Base-by-base conservation (phyloP, 306 rosid genomes). In the Prosopis cineraria region DNA sequence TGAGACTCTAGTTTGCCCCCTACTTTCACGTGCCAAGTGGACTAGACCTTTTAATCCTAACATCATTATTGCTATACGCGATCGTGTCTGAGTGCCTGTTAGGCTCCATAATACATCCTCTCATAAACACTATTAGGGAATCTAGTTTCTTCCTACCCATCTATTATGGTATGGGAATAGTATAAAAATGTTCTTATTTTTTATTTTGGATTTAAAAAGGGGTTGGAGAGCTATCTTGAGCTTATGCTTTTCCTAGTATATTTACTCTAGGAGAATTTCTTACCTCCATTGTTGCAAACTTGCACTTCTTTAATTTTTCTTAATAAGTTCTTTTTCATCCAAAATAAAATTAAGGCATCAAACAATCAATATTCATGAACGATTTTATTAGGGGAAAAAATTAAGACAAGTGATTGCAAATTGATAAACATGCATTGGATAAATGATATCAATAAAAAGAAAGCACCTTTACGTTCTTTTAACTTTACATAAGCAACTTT, bases 401-500 rank as follows among this genome's bases (percentile, higher is more conserved):
- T 31, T 5, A 70, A 47, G 16, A 47, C 29, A 4, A 30, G 24
- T 48, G 44, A 50, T 25, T 52, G 12, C 29, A 52, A 52, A 65
- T 33, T 37, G 34, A 44, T 45, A 48, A 71, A 56, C 70, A 67
- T n/a, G 14, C 17, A 40, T 41, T 24, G 53, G 53, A 68, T 24
- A 44, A 68, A 22, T 2, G 12, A 24, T 68, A 24, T 41, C 20
- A 41, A 68, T 34, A 41, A 41, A 68, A 68, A 40, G 47, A 24
- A 70, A 69, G 60, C 44, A 87, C 82, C 86, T 91, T 83, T 80
- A 73, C 84, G 62, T 30, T 82, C 89, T 79, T 75, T 93, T 82
- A 95, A 74, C 58, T 79, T 73, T 37, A 69, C 45, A 79, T 86
- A 93, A 25, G 99, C 98, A 65, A 81, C 85, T 86, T 93, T 90